Evolutionary conservation across 495 filamentous ascomycete genomes (phyloP), one percentile per base, ranked within the genome.

Genomic region (Xanthoparmelia taractica): DNA sequence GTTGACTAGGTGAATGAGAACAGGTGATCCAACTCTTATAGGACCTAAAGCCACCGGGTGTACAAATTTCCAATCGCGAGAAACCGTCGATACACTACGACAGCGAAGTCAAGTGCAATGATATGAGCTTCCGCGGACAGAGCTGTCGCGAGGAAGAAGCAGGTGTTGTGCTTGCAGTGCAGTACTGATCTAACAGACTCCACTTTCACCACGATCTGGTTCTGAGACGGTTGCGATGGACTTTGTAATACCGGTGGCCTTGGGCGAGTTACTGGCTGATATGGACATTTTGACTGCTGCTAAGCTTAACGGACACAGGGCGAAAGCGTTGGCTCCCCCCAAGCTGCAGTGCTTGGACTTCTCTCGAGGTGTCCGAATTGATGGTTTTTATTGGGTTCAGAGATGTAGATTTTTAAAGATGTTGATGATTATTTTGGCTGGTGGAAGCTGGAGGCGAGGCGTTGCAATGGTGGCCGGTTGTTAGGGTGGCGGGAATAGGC

Each of bases 51-150:
- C 59, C 57, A 64, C 63, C 65, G 58, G 38, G 20, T 47, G 37
- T 67, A 67, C 66, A 66, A 63, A 56, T 56, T 54, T 70, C 68
- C 68, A 70, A 66, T 68, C 58, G 68, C 57, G 36, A 63, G 61
- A 59, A 64, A 70, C 66, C 64, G 66, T 65, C 45, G 59, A 63
- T 57, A 52, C 58, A 59, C 66, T 64, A 63, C 63, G 47, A 62
- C 57, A 59, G 57, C 58, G 58, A 59, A 62, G 57, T 59, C 64
- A 55, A 65, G 58, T 64, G 48, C 6, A 27, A 60, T 58, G 36
- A 52, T 57, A 52, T 43, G 48, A 60, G 45, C 68, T 61, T 63
- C 54, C n/a, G 23, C 38, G 45, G 37, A 63, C 43, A 55, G 60
- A 45, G 52, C 60, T 66, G 61, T 65, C 61, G 52, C 58, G 20